Evolutionary conservation across 805 yeast species (phyloP).

Genomic region (Saccharomyces jurei): DNA sequence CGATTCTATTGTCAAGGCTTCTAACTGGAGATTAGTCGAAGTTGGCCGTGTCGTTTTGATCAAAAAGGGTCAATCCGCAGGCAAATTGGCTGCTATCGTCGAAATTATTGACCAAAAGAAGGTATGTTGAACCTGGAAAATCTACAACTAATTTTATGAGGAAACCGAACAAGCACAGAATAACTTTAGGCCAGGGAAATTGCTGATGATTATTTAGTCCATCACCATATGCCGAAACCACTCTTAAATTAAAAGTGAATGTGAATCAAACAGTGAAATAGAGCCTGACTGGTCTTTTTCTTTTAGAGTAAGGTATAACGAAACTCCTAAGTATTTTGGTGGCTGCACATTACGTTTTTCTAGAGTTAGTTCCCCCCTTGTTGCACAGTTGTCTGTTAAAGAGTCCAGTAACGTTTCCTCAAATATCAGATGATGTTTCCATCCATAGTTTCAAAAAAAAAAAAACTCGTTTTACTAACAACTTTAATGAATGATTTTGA

Average conservation of each 20-base stretch:
- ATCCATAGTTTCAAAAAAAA: not conserved
- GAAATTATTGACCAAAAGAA: slow-evolving; percentile 99
- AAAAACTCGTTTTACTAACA: slow-evolving; percentile 6
- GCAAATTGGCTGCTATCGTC: slow-evolving; percentile 92
- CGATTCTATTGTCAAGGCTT: slow-evolving; percentile 78
- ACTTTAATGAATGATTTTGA: not conserved
- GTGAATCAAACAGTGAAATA: not conserved
- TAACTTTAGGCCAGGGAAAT: not conserved
- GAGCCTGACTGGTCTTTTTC: not conserved
- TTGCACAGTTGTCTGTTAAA: not conserved
- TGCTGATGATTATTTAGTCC: not conserved
- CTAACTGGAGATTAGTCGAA: slow-evolving; percentile 99
- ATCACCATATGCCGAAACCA: not conserved
- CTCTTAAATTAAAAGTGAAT: not conserved
- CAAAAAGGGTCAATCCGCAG: slow-evolving; percentile 62
- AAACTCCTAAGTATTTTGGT: not conserved
- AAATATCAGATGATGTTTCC: not conserved
- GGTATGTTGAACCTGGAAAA: slow-evolving; percentile 45
- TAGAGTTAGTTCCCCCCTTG: not conserved
- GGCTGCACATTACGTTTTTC: not conserved
- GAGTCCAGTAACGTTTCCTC: not conserved
- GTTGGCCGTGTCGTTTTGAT: slow-evolving; percentile 97
- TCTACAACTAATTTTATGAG: not conserved
- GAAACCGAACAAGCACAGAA: not conserved
- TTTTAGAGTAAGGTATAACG: not conserved